Evolutionary conservation across 768 basidiomycete species (phyloP), one percentile per base, ranked within the genome.

Genomic region (Goffeauzyma gilvescens): DNA sequence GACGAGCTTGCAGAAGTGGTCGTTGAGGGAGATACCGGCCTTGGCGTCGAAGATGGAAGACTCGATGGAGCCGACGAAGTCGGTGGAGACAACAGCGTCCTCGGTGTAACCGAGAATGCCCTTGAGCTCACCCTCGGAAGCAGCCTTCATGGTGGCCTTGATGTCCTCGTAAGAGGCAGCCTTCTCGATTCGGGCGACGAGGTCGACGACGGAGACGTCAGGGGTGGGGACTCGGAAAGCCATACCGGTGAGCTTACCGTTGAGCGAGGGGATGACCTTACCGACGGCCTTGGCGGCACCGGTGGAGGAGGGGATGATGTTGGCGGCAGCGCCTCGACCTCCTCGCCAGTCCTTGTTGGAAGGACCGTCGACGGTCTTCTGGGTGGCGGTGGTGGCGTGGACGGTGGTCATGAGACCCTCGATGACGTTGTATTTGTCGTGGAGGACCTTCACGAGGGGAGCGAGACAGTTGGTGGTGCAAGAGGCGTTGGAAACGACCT

Each of bases 381-480:
- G 68, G 51, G 87, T 90, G 39, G 87, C 87, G 37, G 87, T 93
- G 55, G 87, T 87, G 32, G 89, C 78, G 65, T 96, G 89, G 56
- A 98, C 82, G 57, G 90, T 95, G 69, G 81, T 89, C 93, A 96
- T 96, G 65, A 98, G 73, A 62, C 81, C 90, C 71, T 98, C 90
- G 48, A 81, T 72, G 58, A 98, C 89, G 57, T 81, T 83, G 60
- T 83, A 95, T 52, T 84, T 86, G 76, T 96, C 93, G 68, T 98
- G 57, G 71, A 98, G 72, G 66, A 95, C 79, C 73, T 98, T 98
- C 66, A 89, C 90, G 49, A 98, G 76, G 50, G 90, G 86, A n/a
- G 90, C 90, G 46, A 98, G 75, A 69, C 90, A 98, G 78, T 98
- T 98, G 66, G 90, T 98, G 34, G 90, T 96, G 77, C 90, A 96